phyloP scores from a whole-genome alignment of 1,284 basidiomycete genomes.

The Ceraceosorus guamensis region DNA sequence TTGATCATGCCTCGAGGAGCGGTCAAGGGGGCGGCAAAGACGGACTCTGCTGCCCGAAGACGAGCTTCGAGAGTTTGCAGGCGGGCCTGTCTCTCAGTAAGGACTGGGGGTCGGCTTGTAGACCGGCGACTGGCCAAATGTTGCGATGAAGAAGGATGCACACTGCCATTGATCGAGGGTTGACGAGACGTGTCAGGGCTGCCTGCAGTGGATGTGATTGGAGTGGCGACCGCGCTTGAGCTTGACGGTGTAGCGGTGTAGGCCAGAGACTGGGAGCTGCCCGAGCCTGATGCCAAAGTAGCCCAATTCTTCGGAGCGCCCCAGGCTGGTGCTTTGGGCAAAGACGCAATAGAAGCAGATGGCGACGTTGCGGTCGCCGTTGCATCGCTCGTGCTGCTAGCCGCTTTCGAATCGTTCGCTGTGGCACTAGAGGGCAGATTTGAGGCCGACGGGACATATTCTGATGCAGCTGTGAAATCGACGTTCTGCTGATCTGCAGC shows the following conservation, averaged over 20 bases:
- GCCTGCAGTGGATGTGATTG: too few relatives aligned
- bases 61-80: constrained; percentile 18
- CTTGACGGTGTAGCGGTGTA: too few relatives aligned
- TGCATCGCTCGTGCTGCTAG: too few relatives aligned
- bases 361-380: too few relatives aligned
- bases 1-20: constrained; percentile 81
- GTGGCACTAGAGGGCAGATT: too few relatives aligned
- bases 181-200: constrained; percentile 6
- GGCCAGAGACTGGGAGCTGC: too few relatives aligned
- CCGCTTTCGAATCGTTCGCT: too few relatives aligned
- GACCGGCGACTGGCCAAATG: background rate
- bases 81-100: background rate
- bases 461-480: too few relatives aligned
- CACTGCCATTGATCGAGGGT: constrained; percentile 3
- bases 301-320: constrained; percentile 24
- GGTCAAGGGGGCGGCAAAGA: constrained; percentile 51
- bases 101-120: background rate
- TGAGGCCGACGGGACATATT: too few relatives aligned
- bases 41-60: constrained; percentile 23
- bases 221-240: too few relatives aligned
- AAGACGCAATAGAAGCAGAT: too few relatives aligned
- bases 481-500: too few relatives aligned
- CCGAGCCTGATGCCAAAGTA: constrained; percentile 2
- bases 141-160: background rate
- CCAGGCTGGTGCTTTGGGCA: constrained; percentile 8